These are phyloP conservation scores for Panellus pusillus DNA, from an alignment of 768 basidiomycete species.

Conservation along the genomic window DNA sequence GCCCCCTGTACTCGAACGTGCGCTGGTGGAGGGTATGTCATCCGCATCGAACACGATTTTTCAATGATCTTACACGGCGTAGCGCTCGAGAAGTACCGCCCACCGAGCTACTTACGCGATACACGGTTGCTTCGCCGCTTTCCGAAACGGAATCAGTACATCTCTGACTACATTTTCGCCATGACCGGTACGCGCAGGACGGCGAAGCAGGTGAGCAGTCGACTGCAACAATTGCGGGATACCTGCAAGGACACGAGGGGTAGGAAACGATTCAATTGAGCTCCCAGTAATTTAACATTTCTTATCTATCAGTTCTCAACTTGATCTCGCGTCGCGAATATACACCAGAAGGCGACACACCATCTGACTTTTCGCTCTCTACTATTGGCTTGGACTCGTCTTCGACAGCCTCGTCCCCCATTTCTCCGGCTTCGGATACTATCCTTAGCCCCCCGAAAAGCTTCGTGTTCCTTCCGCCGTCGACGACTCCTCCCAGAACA, in stretches of 20 bases:
- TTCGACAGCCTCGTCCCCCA: not conserved
- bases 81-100: constrained; percentile 59
- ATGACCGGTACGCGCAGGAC: constrained; percentile 57
- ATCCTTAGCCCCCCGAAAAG: no score
- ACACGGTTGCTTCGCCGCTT: constrained; percentile 55
- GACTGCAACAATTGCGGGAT: constrained; percentile 67
- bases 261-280: constrained; percentile 31
- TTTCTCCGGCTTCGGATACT: not conserved
- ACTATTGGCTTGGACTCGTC: not conserved
- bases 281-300: not conserved
- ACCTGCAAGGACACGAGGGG: constrained; percentile 56
- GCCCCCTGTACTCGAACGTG: constrained; percentile 61
- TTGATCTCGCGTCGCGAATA: constrained; percentile 19
- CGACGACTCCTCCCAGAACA: not conserved
- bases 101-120: constrained; percentile 41
- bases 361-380: not conserved
- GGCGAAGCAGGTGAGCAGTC: constrained; percentile 69
- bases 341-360: not conserved
- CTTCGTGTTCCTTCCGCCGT: no score
- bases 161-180: constrained; percentile 60
- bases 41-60: not conserved
- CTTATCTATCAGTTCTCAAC: constrained; percentile 20
- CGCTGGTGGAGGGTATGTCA: constrained; percentile 55
- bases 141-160: constrained; percentile 66
- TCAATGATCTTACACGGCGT: constrained; percentile 3